Evolutionary conservation across 139 green algal species (phyloP), one percentile per base, ranked within the genome.

Genomic region (Chlamydomonas incerta): DNA sequence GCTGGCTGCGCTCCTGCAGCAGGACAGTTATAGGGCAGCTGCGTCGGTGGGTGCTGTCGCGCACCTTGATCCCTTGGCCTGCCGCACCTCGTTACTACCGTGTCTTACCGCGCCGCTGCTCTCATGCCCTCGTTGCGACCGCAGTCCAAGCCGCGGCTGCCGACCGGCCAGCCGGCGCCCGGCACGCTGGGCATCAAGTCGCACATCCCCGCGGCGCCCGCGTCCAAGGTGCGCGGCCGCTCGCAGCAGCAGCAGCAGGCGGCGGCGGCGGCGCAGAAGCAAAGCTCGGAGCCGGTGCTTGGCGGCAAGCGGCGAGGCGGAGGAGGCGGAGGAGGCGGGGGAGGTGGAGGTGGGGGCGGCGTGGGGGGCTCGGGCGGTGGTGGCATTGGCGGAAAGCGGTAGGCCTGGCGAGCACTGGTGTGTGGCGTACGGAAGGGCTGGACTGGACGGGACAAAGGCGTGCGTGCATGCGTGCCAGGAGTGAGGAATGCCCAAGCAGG

Each of bases 181-280:
- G 18, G n/a, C 24, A 50, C 41, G 3, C 47, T 65, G 2, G 79
- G 47, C 79, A 76, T 76, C 79, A 75, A 75, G 24, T 17, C 66
- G 0, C 79, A 85, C 79, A 85, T 85, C 79, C 79, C 79, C n/a
- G 79, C 79, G 0, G 79, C 79, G 0, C 65, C 65, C 6, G 66
- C 79, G 1, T 29, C 79, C 23, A 68, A 67, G 66, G 76, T 62
- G 24, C 76, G 62, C 15, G 28, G 35, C 3, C 76, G 60, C 6
- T 31, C 31, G 15, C 77, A 72, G 77, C 77, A 62, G 60, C 75
- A 70, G 21, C 15, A 23, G 13, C 57, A 55, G 14, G n/a, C 37
- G 3, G 23, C 24, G 28, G n/a, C n/a, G 31, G 60, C 60, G 24
- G 10, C n/a, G 60, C 75, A 62, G 62, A 62, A 62, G 63, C 37